A percentile compares a stretch with the other conserved stretches of the same genome.
Conservation (phyloP, 305 asterid genomes). For the Fraxinus floribunda region DNA sequence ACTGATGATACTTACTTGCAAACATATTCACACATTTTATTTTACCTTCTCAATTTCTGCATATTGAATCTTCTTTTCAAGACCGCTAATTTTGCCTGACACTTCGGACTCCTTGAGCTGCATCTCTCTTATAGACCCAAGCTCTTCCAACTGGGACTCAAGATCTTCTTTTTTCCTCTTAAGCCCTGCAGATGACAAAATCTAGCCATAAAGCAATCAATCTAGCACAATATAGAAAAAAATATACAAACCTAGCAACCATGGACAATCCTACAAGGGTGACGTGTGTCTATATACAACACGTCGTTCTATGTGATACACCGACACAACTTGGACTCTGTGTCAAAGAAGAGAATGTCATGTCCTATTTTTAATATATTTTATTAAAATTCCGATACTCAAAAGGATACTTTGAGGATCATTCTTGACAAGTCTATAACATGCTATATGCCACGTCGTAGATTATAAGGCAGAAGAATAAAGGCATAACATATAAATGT, state of each 20-base stretch:
- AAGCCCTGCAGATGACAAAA: conserved; percentile 50
- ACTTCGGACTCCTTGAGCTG: conserved; percentile 97
- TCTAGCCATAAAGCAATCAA: conserved; percentile 24
- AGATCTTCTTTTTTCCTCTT: conserved; percentile 83
- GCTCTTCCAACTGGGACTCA: conserved; percentile 82
- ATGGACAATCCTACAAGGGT: not conserved
- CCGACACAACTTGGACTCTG: not conserved
- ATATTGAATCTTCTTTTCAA: conserved; percentile 94
- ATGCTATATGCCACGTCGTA: not conserved
- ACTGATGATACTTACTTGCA: not conserved
- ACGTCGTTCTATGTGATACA: not conserved
- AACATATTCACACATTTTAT: not conserved
- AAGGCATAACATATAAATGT: not conserved
- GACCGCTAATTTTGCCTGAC: conserved; percentile 94
- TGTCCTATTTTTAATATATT: not conserved
- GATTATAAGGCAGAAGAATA: not conserved
- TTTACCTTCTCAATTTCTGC: conserved; percentile 93
- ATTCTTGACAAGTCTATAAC: not conserved
- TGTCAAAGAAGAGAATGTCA: not conserved
- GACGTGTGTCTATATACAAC: not conserved
- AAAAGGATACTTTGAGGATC: not conserved
- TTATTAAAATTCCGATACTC: not conserved
- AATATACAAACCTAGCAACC: conserved; percentile 41
- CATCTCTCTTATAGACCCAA: conserved; percentile 97
- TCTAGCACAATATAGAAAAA: conserved; percentile 20